These are phyloP conservation scores for Mucor piriformis DNA, from an alignment of 371 early-diverging fungal genomes.

Conservation along the genomic window DNA sequence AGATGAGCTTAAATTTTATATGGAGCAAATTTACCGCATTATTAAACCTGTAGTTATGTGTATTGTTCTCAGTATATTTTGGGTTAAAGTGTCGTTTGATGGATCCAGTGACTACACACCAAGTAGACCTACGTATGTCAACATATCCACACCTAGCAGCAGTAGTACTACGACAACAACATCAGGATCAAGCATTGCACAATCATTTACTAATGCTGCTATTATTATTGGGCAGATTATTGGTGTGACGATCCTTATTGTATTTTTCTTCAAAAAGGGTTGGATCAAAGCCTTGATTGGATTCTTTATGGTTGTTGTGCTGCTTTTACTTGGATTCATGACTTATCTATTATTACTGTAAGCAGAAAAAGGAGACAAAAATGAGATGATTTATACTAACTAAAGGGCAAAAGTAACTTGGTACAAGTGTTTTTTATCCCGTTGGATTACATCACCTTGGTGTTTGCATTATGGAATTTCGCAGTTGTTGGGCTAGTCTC, in stretches of 20 bases:
- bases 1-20: conserved; percentile 75
- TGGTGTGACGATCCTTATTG: conserved; percentile 76
- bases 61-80: conserved; percentile 76
- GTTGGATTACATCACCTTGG: conserved; percentile 76
- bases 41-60: conserved; percentile 81
- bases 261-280: conserved; percentile 74
- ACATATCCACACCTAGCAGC: conserved; percentile 22
- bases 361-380: background rate
- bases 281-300: conserved; percentile 79
- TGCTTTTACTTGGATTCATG: conserved; percentile 76
- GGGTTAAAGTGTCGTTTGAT: conserved; percentile 79
- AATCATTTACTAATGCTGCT: conserved; percentile 65
- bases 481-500: conserved; percentile 72
- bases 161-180: conserved; percentile 5
- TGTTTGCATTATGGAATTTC: conserved; percentile 82
- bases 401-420: conserved; percentile 37
- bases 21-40: conserved; percentile 78
- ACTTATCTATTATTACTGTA: conserved; percentile 67
- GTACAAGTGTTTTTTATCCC: conserved; percentile 69
- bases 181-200: conserved; percentile 22
- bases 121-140: conserved; percentile 50
- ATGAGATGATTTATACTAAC: background rate
- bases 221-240: conserved; percentile 81
- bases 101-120: conserved; percentile 64
- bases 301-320: conserved; percentile 76